Percentiles rank a stretch among this genome's conserved stretches.
These are phyloP conservation scores for Luffa aegyptiaca DNA, from an alignment of 306 rosid genomes.

Conservation along the genomic window DNA sequence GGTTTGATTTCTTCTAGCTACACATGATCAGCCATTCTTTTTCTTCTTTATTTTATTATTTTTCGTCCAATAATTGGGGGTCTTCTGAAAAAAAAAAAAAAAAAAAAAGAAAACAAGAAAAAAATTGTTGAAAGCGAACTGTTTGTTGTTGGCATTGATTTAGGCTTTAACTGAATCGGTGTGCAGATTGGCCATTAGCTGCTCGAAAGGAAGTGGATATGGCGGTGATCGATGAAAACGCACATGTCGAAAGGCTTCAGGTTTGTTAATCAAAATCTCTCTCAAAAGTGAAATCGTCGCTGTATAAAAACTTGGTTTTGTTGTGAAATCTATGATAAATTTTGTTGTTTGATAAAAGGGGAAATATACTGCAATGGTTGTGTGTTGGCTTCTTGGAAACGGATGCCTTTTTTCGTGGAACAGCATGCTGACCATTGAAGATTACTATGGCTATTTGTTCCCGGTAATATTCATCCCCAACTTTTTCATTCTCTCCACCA, in stretches of 20 bases:
- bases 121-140: too few species aligned
- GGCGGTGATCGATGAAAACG: constrained; percentile 21
- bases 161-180: neutral
- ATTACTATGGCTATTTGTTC: constrained; percentile 62
- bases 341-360: constrained; percentile 37
- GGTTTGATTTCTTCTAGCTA: neutral
- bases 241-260: constrained; percentile 35
- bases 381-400: constrained; percentile 89
- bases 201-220: constrained; percentile 19
- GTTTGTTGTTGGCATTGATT: neutral
- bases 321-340: neutral
- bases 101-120: too few species aligned
- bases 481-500: neutral
- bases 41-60: neutral
- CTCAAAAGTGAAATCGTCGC: neutral
- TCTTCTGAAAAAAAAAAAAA: neutral
- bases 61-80: neutral
- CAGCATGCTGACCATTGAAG: constrained; percentile 83
- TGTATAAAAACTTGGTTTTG: neutral
- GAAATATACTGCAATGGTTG: constrained; percentile 36
- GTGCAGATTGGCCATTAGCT: neutral
- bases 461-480: constrained; percentile 43
- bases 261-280: constrained; percentile 23
- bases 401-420: constrained; percentile 86
- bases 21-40: neutral